Conservation (phyloP, 208 protist species). For the Wallacemonas rigidus region DNA sequence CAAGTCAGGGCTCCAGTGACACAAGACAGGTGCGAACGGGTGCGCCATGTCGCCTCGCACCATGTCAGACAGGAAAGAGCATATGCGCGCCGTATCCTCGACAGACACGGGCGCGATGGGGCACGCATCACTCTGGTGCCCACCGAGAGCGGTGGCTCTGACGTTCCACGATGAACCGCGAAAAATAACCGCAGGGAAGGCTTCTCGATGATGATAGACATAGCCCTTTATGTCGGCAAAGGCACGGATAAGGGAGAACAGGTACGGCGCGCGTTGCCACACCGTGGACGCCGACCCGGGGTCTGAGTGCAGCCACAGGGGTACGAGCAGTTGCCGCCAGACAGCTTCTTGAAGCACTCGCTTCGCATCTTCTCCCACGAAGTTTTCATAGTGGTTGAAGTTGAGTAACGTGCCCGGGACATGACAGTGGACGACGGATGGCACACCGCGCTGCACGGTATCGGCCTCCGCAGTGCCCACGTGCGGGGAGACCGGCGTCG, state of each 20-base stretch:
- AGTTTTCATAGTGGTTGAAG: constrained; percentile 35
- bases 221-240: constrained; percentile 96
- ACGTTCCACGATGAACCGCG: constrained; percentile 24
- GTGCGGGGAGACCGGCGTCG: background rate
- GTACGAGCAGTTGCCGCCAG: constrained; percentile 26
- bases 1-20: background rate
- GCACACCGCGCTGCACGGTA: background rate
- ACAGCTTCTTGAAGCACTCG: constrained; percentile 24
- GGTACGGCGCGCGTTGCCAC: constrained; percentile 44
- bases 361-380: constrained; percentile 19
- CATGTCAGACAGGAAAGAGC: constrained; percentile 26
- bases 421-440: background rate
- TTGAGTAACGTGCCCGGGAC: constrained; percentile 36
- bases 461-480: constrained; percentile 10
- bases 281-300: constrained; percentile 21
- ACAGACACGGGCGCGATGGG: constrained; percentile 20
- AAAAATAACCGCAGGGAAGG: constrained; percentile 86
- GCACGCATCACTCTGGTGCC: background rate
- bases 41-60: constrained; percentile 36
- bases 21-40: constrained; percentile 46
- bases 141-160: constrained; percentile 7
- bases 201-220: constrained; percentile 93
- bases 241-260: constrained; percentile 81
- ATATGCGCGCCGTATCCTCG: constrained; percentile 22
- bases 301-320: constrained; percentile 17